Evolutionary conservation across 192 early-diverging fungal genomes (phyloP), one percentile per base, ranked within the genome.

Genomic region (Coemansia umbellata): DNA sequence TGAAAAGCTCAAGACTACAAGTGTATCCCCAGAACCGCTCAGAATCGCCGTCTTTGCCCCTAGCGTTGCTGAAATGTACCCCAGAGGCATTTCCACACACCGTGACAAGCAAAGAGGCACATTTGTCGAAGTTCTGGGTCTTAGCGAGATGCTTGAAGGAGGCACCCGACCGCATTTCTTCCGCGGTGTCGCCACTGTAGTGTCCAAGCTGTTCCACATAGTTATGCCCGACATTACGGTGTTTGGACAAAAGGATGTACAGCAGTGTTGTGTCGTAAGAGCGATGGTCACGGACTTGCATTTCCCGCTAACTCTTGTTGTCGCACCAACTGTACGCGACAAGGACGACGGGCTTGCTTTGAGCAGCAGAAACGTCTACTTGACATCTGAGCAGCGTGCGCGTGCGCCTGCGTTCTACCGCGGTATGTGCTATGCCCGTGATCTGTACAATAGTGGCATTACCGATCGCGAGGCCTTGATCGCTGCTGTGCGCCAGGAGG

Each of bases 181-280:
- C 78, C 83, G 94, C 41, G 96, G 96, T 30, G 96, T 99, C 4
- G 89, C 92, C 0, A 99, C 96, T 1, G 87, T 99, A 0, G 93
- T 96, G 3, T 65, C 87, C 28, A 99, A 96, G 71, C 81, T 99
- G 21, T 88, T 99, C 61, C 93, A 94, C 69, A 87, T 90, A 23
- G 81, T 85, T 18, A 83, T 87, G 72, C 93, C 96, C 3, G 84
- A 88, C 15, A 49, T 78, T 17, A 90, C 88, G 9, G 91, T 80
- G 53, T 99, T 99, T 74, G 96, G 96, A 0, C 94, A 99, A 66
- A 99, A 99, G 70, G 96, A 99, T 60, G 86, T 84, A 3, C 96
- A 99, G 78, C 96, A 99, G 67, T 94, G 90, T 56, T 82, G 85
- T 14, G 86, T 90, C 11, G 50, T 95, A 19, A 60, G 82, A 1